phyloP scores from a whole-genome alignment of 176 grass and related monocot genomes.

The Oryza rufipogon region DNA sequence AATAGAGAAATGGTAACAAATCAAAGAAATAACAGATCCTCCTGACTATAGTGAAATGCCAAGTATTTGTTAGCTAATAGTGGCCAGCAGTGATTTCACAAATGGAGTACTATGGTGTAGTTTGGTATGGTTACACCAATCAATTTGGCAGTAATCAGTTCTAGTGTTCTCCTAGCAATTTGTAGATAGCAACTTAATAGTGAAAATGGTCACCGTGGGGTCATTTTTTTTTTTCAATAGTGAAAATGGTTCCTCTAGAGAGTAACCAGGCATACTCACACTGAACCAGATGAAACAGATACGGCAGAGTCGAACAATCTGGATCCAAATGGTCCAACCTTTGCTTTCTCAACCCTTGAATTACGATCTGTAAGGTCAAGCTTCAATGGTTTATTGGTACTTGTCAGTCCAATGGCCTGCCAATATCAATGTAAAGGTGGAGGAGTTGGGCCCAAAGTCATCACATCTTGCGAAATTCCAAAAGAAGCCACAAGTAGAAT shows the following conservation, averaged over 20 bases:
- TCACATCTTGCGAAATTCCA: conserved; percentile 38
- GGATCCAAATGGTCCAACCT: conserved; percentile 87
- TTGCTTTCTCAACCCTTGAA: conserved; percentile 78
- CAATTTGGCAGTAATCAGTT: conserved; percentile 27
- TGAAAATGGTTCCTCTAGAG: conserved; percentile 15
- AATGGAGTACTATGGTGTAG: background rate
- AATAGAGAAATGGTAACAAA: conserved; percentile 6
- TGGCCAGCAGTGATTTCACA: background rate
- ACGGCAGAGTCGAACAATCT: conserved; percentile 95
- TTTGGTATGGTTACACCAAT: conserved; percentile 27
- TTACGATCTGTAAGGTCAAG: conserved; percentile 74
- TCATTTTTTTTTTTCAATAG: too few species aligned
- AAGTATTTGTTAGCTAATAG: background rate
- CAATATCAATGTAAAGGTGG: conserved; percentile 64
- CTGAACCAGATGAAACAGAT: conserved; percentile 68
- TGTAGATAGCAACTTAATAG: conserved; percentile 19
- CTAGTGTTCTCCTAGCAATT: conserved; percentile 28
- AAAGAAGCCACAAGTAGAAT: conserved; percentile 30
- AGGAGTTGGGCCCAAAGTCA: conserved; percentile 39
- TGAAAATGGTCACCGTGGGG: background rate
- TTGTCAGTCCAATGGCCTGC: conserved; percentile 96
- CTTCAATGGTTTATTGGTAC: conserved; percentile 77
- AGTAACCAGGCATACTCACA: conserved; percentile 60
- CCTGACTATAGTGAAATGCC: background rate
- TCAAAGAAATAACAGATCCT: conserved; percentile 15